Evolutionary conservation across 805 yeast genomes (phyloP).

Genomic region (Metschnikowia picachoensis): DNA sequence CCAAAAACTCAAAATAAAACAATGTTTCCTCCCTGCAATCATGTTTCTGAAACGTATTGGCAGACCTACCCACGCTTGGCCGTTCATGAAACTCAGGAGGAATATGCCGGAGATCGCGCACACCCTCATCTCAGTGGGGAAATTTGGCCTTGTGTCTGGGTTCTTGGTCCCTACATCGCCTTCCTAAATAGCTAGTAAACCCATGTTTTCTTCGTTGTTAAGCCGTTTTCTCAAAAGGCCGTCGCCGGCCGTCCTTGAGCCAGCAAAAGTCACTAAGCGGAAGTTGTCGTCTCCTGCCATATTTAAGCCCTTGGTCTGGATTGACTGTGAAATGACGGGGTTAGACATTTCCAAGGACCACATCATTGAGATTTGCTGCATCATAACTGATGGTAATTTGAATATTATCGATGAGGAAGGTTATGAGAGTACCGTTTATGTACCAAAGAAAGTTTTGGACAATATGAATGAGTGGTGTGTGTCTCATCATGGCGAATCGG

Average conservation of each 20-base stretch:
- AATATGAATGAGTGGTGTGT: conserved; percentile 88
- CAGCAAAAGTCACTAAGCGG: conserved; percentile 9
- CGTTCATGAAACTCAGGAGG: background rate
- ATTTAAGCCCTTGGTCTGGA: conserved; percentile 68
- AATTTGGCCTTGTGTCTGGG: too few species aligned
- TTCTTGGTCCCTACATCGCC: background rate
- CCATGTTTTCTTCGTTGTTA: conserved; percentile 13
- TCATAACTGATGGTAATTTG: conserved; percentile 81
- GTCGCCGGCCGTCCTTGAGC: conserved; percentile 11
- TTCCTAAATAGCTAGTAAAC: background rate
- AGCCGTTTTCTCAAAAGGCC: conserved; percentile 10
- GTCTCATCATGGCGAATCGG: conserved; percentile 70
- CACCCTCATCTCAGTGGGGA: background rate
- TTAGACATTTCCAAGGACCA: conserved; percentile 72
- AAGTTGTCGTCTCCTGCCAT: conserved; percentile 11
- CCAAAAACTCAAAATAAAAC: too few species aligned
- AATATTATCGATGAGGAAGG: conserved; percentile 66
- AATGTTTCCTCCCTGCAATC: too few species aligned
- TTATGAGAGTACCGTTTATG: conserved; percentile 78
- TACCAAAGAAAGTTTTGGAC: conserved; percentile 56
- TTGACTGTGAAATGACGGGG: conserved; percentile 99
- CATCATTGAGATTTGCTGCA: conserved; percentile 88
- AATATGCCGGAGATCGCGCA: conserved; percentile 5
- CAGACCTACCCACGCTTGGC: too few species aligned
- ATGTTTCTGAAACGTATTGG: too few species aligned